Conservation (phyloP, 257 asterid genomes). For the Capsicum rhomboideum region DNA sequence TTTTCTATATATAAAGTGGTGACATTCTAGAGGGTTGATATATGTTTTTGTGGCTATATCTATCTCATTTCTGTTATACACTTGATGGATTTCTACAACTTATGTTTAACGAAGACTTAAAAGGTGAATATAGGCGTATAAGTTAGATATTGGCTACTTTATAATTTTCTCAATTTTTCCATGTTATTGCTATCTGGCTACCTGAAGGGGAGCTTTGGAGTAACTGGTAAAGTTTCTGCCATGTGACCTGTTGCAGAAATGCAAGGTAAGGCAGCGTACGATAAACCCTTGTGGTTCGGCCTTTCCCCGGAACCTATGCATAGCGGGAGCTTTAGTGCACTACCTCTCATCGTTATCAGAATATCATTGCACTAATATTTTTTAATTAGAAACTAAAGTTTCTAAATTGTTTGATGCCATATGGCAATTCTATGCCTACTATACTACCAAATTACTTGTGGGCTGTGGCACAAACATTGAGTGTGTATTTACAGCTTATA, state of each 20-base stretch:
- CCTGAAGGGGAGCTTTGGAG: neutral
- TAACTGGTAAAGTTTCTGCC: too few relatives aligned
- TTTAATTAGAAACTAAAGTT: neutral
- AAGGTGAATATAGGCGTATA: neutral
- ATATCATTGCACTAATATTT: neutral
- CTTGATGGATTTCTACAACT: neutral
- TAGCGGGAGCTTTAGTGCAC: too few relatives aligned
- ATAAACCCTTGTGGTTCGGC: too few relatives aligned
- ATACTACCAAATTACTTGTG: neutral
- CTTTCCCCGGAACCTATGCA: too few relatives aligned
- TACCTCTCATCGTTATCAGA: neutral
- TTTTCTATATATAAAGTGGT: too few relatives aligned
- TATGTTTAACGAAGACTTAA: neutral
- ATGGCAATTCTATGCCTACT: neutral
- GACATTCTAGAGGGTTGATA: too few relatives aligned
- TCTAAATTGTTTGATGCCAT: neutral
- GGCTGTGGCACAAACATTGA: neutral
- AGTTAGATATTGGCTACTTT: neutral
- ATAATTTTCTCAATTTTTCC: neutral
- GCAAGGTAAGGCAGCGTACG: too few relatives aligned
- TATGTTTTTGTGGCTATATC: too few relatives aligned
- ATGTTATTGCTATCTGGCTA: neutral
- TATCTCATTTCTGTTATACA: neutral
- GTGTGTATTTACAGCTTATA: neutral
- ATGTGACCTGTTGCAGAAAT: too few relatives aligned